Conservation (phyloP, 805 yeast genomes). For the Citeromyces matritensis region DNA sequence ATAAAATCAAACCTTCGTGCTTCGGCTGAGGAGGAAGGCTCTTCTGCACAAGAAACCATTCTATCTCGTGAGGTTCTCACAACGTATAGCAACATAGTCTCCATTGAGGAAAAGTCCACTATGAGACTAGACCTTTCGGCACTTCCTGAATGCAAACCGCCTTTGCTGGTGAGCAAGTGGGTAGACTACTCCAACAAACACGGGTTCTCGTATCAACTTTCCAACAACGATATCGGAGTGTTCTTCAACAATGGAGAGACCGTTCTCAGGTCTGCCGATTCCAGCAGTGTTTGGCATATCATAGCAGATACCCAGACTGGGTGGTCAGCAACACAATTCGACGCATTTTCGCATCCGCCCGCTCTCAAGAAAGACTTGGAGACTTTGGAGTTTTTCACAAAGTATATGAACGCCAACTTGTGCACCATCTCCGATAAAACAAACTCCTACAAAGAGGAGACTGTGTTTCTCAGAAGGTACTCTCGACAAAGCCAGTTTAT, state of each 20-base stretch:
- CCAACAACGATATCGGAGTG: slow-evolving; percentile 84
- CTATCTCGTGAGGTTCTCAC: slow-evolving; percentile 4
- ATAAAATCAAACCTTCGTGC: slow-evolving; percentile 4
- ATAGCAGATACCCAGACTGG: slow-evolving; percentile 31
- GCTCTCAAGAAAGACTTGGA: slow-evolving; percentile 57
- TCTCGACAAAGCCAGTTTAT: slow-evolving; percentile 68
- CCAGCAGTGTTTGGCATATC: slow-evolving; percentile 52
- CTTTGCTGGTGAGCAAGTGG: slow-evolving; percentile 83
- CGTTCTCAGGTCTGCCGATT: slow-evolving; percentile 53
- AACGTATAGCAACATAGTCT: slow-evolving; percentile 12
- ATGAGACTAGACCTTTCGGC: slow-evolving; percentile 6
- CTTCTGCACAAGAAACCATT: slow-evolving; percentile 13
- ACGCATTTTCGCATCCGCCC: slow-evolving; percentile 24
- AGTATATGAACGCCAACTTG: slow-evolving; percentile 83
- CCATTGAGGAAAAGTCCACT: slow-evolving; percentile 8
- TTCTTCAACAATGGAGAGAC: slow-evolving; percentile 77
- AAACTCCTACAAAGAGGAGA: slow-evolving; percentile 29
- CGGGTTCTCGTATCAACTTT: slow-evolving; percentile 87
- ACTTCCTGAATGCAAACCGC: slow-evolving; percentile 21
- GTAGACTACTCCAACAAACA: slow-evolving; percentile 94
- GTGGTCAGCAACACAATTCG: slow-evolving; percentile 36
- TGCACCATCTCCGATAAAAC: slow-evolving; percentile 63
- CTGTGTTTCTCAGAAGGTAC: slow-evolving; percentile 69
- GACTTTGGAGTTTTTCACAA: slow-evolving; percentile 77
- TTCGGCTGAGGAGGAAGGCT: neutral